Percentiles rank a stretch among this genome's conserved stretches.
Conservation (phyloP, 352 stramenopile species). For the Thalassiosira delicatula region DNA sequence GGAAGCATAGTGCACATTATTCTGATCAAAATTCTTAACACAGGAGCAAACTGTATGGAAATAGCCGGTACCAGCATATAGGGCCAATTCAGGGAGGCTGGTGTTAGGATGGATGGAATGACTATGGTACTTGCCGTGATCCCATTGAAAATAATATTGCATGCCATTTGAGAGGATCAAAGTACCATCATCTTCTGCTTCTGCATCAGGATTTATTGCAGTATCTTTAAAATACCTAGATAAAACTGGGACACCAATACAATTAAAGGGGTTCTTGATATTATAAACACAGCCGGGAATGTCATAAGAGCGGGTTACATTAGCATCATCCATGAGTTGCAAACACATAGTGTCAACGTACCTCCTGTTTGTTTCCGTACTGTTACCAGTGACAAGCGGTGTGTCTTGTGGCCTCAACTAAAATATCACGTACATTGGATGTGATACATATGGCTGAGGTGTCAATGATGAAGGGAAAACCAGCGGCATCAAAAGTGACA, state of each 20-base stretch:
- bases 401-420: conserved; percentile 6
- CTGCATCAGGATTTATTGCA: too few relatives aligned
- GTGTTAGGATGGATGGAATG: conserved; percentile 8
- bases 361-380: too few relatives aligned
- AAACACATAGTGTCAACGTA: conserved; percentile 2
- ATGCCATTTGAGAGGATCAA: neutral
- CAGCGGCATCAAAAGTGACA: conserved; percentile 13
- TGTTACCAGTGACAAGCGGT: neutral
- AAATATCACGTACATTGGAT: neutral
- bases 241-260: conserved; percentile 24
- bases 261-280: conserved; percentile 30
- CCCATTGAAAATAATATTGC: conserved; percentile 27
- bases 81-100: conserved; percentile 18
- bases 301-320: conserved; percentile 9
- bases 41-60: conserved; percentile 21
- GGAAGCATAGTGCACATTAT: conserved; percentile 29
- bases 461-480: conserved; percentile 25
- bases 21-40: conserved; percentile 1
- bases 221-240: conserved; percentile 12
- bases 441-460: conserved; percentile 21
- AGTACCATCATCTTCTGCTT: neutral
- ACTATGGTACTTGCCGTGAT: conserved; percentile 31
- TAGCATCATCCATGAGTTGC: neutral
- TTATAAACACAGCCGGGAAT: conserved; percentile 28
- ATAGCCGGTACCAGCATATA: conserved; percentile 21